phyloP scores from a whole-genome alignment of 345 rosid genomes.

The Euphorbia tirucalli region DNA sequence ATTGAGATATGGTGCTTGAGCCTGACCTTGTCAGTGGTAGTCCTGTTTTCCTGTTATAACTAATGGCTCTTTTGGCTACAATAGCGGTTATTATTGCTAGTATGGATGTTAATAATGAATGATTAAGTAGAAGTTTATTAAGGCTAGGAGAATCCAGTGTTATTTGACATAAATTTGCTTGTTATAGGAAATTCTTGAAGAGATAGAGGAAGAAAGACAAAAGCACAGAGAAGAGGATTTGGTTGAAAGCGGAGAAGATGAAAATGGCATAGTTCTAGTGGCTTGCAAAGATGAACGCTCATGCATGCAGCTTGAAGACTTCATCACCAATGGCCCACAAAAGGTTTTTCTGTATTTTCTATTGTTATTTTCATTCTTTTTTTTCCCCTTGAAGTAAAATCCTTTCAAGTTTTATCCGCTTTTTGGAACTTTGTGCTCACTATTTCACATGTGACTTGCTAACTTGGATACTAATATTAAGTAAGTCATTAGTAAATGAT shows the following conservation, averaged over 20 bases:
- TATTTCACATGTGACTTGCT: not conserved
- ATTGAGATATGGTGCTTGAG: not conserved
- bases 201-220: slow-evolving; percentile 76
- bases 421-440: not conserved
- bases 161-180: slow-evolving; percentile 19
- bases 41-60: slow-evolving; percentile 2
- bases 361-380: not conserved
- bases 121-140: not conserved
- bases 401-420: not conserved
- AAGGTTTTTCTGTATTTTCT: slow-evolving; percentile 44
- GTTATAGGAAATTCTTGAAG: slow-evolving; percentile 76
- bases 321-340: slow-evolving; percentile 56
- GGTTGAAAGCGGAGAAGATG: slow-evolving; percentile 41
- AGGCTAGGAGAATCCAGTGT: not conserved
- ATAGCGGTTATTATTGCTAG: not conserved
- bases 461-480: not conserved
- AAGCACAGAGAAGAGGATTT: slow-evolving; percentile 40
- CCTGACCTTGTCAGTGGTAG: not conserved
- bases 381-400: not conserved
- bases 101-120: not conserved
- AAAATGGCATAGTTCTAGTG: slow-evolving; percentile 68
- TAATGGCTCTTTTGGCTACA: not conserved
- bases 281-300: slow-evolving; percentile 94
- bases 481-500: not conserved
- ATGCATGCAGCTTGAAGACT: slow-evolving; percentile 97